Conservation (phyloP, 345 rosid species). For the Camelina hispida region DNA sequence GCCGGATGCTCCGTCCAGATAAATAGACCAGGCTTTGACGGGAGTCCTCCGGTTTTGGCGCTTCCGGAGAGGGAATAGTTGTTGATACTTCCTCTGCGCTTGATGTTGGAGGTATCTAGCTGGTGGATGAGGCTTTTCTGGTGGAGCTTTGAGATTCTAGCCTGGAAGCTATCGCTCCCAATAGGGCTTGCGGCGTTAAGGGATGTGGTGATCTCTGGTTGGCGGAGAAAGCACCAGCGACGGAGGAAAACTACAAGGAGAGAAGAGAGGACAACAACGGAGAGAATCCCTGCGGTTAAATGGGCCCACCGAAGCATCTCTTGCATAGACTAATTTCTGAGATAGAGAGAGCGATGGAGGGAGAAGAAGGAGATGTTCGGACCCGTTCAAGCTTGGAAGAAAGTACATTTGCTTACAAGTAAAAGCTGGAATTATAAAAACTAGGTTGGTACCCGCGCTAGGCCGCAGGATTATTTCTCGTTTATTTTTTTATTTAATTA, state of each 20-base stretch:
- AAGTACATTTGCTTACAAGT: no score
- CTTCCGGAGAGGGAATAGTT: constrained; percentile 53
- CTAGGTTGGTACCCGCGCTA: no score
- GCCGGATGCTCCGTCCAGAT: constrained; percentile 81
- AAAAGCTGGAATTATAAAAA: no score
- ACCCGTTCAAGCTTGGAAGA: no score
- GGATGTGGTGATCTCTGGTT: constrained; percentile 31
- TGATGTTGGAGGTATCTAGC: constrained; percentile 52
- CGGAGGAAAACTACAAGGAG: constrained; percentile 48
- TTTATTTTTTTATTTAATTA: no score
- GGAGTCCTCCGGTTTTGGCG: constrained; percentile 41
- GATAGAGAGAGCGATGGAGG: constrained; percentile 28
- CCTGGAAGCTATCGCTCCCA: constrained; percentile 48
- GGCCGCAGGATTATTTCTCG: no score
- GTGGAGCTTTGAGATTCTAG: constrained; percentile 66
- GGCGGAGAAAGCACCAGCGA: constrained; percentile 50
- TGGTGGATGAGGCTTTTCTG: constrained; percentile 52
- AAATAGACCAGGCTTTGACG: constrained; percentile 51
- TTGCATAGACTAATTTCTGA: neutral
- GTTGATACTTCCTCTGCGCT: constrained; percentile 49
- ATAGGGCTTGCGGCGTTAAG: constrained; percentile 31
- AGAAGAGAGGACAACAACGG: constrained; percentile 38
- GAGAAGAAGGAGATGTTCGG: constrained; percentile 1
- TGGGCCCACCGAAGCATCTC: constrained; percentile 53
- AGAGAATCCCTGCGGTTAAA: constrained; percentile 43